Percentiles rank a stretch among this genome's conserved stretches.
phyloP scores from a whole-genome alignment of 78 protist species.

The Cavenderia fasciculata region DNA sequence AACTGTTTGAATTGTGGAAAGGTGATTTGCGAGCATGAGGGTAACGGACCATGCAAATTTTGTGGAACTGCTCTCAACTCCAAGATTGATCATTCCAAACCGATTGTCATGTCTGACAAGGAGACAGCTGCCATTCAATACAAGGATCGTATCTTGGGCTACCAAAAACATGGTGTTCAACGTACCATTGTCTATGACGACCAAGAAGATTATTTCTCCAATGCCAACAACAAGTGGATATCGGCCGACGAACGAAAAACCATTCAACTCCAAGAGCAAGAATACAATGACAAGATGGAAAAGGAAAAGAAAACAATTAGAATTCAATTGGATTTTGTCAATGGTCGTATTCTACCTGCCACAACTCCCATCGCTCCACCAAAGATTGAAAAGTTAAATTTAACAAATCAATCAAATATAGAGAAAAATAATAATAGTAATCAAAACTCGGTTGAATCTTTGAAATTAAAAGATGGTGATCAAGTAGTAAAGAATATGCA shows the following conservation, averaged over 20 bases:
- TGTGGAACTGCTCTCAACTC: constrained; percentile 59
- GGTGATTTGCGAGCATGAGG: constrained; percentile 87
- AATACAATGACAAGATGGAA: constrained; percentile 5
- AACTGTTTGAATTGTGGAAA: constrained; percentile 87
- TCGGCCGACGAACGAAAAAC: constrained; percentile 58
- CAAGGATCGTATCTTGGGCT: constrained; percentile 80
- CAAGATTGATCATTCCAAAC: neutral
- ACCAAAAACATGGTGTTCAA: constrained; percentile 65
- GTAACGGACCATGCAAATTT: constrained; percentile 80
- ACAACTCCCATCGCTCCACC: neutral
- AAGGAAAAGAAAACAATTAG: constrained; percentile 11
- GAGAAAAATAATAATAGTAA: neutral
- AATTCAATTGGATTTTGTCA: constrained; percentile 40
- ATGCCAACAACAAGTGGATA: constrained; percentile 68
- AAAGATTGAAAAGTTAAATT: constrained; percentile 13
- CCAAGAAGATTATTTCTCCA: constrained; percentile 81
- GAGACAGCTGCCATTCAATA: constrained; percentile 21
- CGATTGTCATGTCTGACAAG: neutral
- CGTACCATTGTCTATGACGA: constrained; percentile 88
- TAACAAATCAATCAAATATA: neutral
- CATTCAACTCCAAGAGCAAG: constrained; percentile 23
- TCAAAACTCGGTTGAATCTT: too few species aligned
- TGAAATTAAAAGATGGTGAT: too few species aligned
- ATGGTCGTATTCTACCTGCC: constrained; percentile 36
- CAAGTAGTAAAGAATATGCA: too few species aligned